Percentiles rank a stretch among this genome's conserved stretches.
phyloP scores from a whole-genome alignment of 331 rosid species.

The Rosa hybrid region DNA sequence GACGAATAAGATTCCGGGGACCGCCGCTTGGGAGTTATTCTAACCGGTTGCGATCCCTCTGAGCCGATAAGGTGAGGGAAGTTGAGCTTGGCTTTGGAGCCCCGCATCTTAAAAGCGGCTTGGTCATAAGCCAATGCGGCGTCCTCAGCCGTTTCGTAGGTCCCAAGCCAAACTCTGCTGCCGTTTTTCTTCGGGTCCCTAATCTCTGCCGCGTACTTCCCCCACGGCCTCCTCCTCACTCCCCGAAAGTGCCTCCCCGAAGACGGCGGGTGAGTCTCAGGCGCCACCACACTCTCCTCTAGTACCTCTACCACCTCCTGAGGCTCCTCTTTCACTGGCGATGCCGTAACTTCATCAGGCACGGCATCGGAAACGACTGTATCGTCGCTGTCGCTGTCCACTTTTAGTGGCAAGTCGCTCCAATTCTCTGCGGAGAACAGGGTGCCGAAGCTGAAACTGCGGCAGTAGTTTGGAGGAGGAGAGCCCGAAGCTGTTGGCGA shows the following conservation, averaged over 20 bases:
- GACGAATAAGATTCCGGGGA: conserved; percentile 6
- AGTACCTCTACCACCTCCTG: neutral
- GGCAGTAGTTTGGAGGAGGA: neutral
- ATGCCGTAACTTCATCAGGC: neutral
- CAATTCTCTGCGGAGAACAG: conserved; percentile 7
- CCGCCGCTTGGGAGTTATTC: conserved; percentile 29
- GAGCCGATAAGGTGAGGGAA: conserved; percentile 52
- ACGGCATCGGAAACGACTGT: neutral
- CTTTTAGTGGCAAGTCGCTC: neutral
- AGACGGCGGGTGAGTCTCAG: neutral
- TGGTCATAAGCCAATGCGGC: conserved; percentile 60
- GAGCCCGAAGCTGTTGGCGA: neutral
- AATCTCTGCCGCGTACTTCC: conserved; percentile 64
- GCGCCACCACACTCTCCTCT: neutral
- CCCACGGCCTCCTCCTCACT: conserved; percentile 68
- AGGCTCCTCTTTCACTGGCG: neutral
- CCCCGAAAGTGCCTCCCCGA: conserved; percentile 36
- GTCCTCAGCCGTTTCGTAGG: conserved; percentile 44
- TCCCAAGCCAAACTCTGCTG: conserved; percentile 56
- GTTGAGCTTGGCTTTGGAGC: conserved; percentile 56
- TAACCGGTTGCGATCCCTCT: neutral
- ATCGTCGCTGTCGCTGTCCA: neutral
- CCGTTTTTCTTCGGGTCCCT: conserved; percentile 52
- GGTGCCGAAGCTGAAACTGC: conserved; percentile 4
- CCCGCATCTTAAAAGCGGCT: conserved; percentile 56